phyloP scores from a whole-genome alignment of 306 rosid genomes.

The Inga leiocalycina region DNA sequence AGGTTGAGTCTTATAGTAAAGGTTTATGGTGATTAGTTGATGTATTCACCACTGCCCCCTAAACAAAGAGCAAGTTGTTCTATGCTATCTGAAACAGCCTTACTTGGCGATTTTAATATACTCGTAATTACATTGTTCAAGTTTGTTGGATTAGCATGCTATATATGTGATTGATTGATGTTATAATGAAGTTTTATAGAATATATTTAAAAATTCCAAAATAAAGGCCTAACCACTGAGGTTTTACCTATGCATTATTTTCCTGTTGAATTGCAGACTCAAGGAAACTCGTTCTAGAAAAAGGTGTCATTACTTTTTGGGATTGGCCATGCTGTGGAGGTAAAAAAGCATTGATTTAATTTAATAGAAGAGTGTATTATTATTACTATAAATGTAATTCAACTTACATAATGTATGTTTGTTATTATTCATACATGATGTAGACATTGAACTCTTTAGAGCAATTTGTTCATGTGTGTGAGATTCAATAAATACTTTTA shows the following conservation, averaged over 20 bases:
- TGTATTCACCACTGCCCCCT: background rate
- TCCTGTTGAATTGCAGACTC: constrained; percentile 63
- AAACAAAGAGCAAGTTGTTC: background rate
- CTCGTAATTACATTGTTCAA: background rate
- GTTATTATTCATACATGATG: background rate
- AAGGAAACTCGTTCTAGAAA: constrained; percentile 97
- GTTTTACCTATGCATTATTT: constrained; percentile 26
- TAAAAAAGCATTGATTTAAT: constrained; percentile 41
- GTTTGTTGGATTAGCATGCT: constrained; percentile 2
- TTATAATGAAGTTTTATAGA: constrained; percentile 20
- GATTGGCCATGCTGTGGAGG: constrained; percentile 84
- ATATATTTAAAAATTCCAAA: background rate
- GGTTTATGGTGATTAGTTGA: background rate
- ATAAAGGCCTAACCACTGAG: constrained; percentile 6
- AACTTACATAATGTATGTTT: constrained; percentile 4
- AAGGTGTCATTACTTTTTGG: constrained; percentile 81
- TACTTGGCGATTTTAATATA: background rate
- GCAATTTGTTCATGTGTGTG: constrained; percentile 10
- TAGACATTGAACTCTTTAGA: constrained; percentile 30
- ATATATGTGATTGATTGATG: constrained; percentile 5
- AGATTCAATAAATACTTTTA: background rate
- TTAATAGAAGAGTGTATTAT: constrained; percentile 7
- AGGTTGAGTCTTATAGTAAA: background rate
- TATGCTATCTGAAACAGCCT: constrained; percentile 8
- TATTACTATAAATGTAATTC: constrained; percentile 9